Evolutionary conservation across 2,329 filamentous ascomycete species (phyloP).

Genomic region (Exserohilum rostratum): DNA sequence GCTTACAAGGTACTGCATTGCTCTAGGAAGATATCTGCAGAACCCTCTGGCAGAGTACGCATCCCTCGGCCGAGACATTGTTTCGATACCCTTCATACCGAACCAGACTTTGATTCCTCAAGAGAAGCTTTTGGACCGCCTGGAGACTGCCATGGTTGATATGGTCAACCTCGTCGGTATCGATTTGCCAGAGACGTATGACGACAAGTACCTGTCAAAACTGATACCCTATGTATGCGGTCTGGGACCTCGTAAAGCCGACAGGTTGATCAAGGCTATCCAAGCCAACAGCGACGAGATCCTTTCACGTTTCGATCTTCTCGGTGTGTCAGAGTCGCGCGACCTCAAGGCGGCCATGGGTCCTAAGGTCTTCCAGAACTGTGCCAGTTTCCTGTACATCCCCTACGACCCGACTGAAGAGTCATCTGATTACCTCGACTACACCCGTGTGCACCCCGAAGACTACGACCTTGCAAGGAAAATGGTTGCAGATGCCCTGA

Average conservation of each 20-base stretch:
- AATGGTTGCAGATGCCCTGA: constrained; percentile 95
- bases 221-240: constrained; percentile 90
- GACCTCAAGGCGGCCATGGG: constrained; percentile 64
- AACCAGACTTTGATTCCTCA: constrained; percentile 87
- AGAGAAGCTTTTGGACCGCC: constrained; percentile 82
- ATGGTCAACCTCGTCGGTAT: constrained; percentile 98
- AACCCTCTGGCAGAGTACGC: constrained; percentile 97
- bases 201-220: constrained; percentile 80
- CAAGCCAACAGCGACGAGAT: constrained; percentile 89
- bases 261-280: constrained; percentile 83
- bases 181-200: constrained; percentile 89
- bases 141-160: constrained; percentile 97
- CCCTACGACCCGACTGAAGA: constrained; percentile 83
- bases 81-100: constrained; percentile 85
- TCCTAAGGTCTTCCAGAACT: constrained; percentile 93
- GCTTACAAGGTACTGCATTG: constrained; percentile 86
- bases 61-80: constrained; percentile 84
- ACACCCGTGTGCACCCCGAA: constrained; percentile 95
- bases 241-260: constrained; percentile 89
- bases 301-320: constrained; percentile 81
- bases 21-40: constrained; percentile 87
- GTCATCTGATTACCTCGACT: constrained; percentile 89
- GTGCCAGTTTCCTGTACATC: constrained; percentile 91
- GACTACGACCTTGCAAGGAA: constrained; percentile 98
- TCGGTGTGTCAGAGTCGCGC: constrained; percentile 76